A percentile compares a stretch with the other conserved stretches of the same genome.
Evolutionary conservation across 805 yeast species (phyloP).

Genomic region (Lipomyces chichibuensis): DNA sequence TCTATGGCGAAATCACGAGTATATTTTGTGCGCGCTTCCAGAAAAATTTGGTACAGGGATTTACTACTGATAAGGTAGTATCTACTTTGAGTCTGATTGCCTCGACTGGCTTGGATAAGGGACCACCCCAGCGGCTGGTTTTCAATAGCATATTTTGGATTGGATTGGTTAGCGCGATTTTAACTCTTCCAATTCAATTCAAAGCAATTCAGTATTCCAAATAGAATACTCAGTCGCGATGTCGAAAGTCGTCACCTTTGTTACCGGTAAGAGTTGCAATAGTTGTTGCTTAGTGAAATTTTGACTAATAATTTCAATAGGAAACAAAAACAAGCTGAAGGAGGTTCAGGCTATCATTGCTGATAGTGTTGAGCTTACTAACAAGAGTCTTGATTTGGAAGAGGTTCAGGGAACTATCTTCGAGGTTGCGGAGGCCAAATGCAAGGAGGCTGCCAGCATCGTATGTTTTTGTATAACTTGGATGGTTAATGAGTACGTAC

Average conservation of each 20-base stretch:
- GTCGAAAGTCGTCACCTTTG: constrained; percentile 57
- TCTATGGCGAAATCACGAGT: no score
- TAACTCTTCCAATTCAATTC: background rate
- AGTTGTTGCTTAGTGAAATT: constrained; percentile 57
- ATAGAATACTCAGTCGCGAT: constrained; percentile 5
- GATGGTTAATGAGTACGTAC: background rate
- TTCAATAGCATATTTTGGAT: background rate
- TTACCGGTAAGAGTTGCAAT: constrained; percentile 78
- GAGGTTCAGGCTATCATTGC: constrained; percentile 78
- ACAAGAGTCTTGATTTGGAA: constrained; percentile 74
- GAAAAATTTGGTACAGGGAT: no score
- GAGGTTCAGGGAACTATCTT: constrained; percentile 89
- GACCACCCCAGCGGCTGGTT: no score
- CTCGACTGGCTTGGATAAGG: no score
- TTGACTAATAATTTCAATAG: constrained; percentile 63
- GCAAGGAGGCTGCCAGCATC: constrained; percentile 67
- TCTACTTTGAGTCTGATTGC: no score
- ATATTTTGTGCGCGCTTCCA: no score
- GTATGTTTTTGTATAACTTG: constrained; percentile 38
- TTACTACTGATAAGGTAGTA: no score
- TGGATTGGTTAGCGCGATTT: background rate
- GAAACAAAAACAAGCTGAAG: constrained; percentile 83
- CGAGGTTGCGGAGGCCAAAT: constrained; percentile 80
- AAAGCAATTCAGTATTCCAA: background rate
- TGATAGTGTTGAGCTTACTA: constrained; percentile 52